Percentiles rank a stretch among this genome's conserved stretches.
Evolutionary conservation across 805 yeast genomes (phyloP).

Genomic region (Lachancea quebecensis): DNA sequence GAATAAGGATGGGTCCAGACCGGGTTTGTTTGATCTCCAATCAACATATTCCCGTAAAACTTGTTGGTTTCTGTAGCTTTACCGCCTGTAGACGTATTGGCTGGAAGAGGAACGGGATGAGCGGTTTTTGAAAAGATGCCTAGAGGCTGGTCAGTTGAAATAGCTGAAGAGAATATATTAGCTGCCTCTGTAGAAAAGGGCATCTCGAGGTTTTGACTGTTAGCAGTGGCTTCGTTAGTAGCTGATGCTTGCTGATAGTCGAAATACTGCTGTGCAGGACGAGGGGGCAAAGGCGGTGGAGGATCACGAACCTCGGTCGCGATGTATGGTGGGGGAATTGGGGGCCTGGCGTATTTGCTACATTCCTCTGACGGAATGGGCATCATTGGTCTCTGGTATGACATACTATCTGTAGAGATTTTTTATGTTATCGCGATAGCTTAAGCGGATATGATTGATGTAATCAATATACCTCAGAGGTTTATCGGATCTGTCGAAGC

Average conservation of each 20-base stretch:
- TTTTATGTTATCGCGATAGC: background rate
- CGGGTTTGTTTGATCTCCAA: constrained; percentile 60
- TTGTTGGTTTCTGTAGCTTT: constrained; percentile 66
- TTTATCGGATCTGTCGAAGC: background rate
- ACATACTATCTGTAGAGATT: constrained; percentile 18
- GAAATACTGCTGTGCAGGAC: background rate
- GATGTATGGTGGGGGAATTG: constrained; percentile 3
- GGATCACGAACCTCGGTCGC: background rate
- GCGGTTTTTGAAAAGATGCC: constrained; percentile 39
- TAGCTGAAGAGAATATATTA: constrained; percentile 19
- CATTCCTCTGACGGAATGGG: constrained; percentile 20
- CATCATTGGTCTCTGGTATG: constrained; percentile 24
- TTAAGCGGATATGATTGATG: background rate
- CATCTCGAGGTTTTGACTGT: background rate
- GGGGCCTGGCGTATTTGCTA: background rate
- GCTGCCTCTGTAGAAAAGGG: constrained; percentile 4
- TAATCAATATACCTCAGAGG: background rate
- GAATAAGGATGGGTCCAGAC: constrained; percentile 82
- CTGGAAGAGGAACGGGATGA: constrained; percentile 27
- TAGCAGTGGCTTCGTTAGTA: background rate
- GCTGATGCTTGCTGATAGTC: background rate
- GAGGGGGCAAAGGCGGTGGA: background rate
- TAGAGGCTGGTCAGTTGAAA: constrained; percentile 40
- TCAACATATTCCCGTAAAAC: constrained; percentile 65
- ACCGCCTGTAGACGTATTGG: constrained; percentile 12